These are phyloP conservation scores for Salix udensis DNA, from an alignment of 345 rosid genomes.

Conservation along the genomic window DNA sequence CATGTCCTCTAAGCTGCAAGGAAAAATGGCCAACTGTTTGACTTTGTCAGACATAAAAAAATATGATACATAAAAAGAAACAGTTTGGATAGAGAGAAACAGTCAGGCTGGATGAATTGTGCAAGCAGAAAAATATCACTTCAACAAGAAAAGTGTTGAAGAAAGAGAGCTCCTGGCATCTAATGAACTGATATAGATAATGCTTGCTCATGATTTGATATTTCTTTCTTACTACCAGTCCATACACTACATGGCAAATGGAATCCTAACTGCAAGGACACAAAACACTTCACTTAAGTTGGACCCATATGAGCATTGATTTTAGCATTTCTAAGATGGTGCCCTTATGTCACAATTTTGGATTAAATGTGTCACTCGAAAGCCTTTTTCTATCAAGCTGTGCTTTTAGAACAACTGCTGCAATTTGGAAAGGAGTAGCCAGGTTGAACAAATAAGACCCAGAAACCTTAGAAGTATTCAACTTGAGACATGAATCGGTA, in stretches of 20 bases:
- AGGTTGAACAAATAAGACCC: background rate
- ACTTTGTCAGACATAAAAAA: constrained; percentile 32
- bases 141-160: background rate
- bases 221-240: background rate
- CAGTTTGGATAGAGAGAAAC: too few relatives aligned
- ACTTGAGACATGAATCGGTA: background rate
- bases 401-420: background rate
- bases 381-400: background rate
- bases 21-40: constrained; percentile 26
- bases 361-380: background rate
- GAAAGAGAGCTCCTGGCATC: background rate
- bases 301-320: too few relatives aligned
- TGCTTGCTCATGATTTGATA: background rate
- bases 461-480: background rate
- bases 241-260: background rate
- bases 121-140: background rate
- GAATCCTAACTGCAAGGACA: background rate
- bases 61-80: too few relatives aligned
- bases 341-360: background rate
- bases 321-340: too few relatives aligned
- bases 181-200: background rate
- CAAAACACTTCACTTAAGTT: background rate
- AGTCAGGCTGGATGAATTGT: background rate
- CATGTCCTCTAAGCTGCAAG: constrained; percentile 48
- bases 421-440: background rate